phyloP scores from a whole-genome alignment of 2,329 filamentous ascomycete genomes.

The Aureobasidium sp. region DNA sequence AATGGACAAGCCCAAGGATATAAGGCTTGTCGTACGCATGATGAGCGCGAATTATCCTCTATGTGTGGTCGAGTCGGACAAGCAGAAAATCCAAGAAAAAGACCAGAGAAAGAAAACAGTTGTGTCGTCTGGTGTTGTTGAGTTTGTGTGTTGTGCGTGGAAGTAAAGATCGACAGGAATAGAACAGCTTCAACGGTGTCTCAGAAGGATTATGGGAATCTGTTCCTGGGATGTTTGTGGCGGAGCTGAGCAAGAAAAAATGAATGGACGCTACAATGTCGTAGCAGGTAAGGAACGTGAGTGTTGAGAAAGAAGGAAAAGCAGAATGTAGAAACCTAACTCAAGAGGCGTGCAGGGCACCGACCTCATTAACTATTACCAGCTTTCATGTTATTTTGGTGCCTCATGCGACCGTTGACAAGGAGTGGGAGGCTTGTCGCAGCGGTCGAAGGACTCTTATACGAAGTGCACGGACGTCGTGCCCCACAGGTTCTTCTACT shows the following conservation, averaged over 20 bases:
- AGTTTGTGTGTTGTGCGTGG: neutral
- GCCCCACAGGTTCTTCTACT: slow-evolving; percentile 10
- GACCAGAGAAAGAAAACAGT: neutral
- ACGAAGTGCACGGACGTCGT: slow-evolving; percentile 8
- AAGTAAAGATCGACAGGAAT: slow-evolving; percentile 8
- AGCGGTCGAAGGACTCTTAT: slow-evolving; percentile 5
- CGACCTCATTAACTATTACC: slow-evolving; percentile 6
- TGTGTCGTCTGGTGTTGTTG: neutral
- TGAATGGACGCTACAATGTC: slow-evolving; percentile 3
- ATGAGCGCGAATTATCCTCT: neutral
- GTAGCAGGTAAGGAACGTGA: slow-evolving; percentile 12
- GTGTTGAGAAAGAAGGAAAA: neutral
- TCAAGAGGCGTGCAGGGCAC: neutral
- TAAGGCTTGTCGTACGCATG: neutral
- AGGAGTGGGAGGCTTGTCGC: slow-evolving; percentile 4
- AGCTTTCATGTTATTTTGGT: slow-evolving; percentile 4
- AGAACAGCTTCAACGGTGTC: slow-evolving; percentile 14
- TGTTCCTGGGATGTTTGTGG: neutral
- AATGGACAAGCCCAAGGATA: neutral
- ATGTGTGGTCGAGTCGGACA: neutral
- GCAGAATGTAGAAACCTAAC: neutral
- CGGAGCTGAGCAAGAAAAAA: neutral
- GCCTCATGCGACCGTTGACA: slow-evolving; percentile 7
- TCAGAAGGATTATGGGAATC: neutral
- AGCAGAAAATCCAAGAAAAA: neutral